Evolutionary conservation across 192 early-diverging fungal genomes (phyloP).

Genomic region (Coemansia pectinata): DNA sequence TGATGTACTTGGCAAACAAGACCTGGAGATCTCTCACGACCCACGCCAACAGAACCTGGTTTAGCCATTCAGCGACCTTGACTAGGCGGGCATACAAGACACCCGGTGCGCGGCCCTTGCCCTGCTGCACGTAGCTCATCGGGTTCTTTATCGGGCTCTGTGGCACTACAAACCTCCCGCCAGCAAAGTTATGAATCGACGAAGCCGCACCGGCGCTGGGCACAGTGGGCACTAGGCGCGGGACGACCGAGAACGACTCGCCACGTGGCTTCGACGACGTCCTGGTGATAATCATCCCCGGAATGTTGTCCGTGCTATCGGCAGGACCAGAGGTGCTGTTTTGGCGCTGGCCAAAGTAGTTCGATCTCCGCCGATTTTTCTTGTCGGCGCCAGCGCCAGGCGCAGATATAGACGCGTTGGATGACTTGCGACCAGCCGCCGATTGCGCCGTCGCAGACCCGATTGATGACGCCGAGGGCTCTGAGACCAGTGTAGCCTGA

Average conservation of each 20-base stretch:
- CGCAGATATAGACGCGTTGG: conserved; percentile 41
- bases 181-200: conserved; percentile 1
- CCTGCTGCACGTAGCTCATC: conserved; percentile 43
- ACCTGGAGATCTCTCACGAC: conserved; percentile 56
- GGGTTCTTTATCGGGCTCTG: conserved; percentile 53
- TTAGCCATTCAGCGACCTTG: conserved; percentile 50
- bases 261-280: conserved; percentile 27
- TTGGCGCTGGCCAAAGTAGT: conserved; percentile 53
- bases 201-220: background rate
- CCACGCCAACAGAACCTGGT: conserved; percentile 54
- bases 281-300: conserved; percentile 1
- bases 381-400: conserved; percentile 24
- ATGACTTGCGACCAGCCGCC: conserved; percentile 35
- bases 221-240: conserved; percentile 27
- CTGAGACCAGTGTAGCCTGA: conserved; percentile 34
- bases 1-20: conserved; percentile 55
- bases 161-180: conserved; percentile 39
- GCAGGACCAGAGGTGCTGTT: conserved; percentile 18
- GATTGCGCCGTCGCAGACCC: conserved; percentile 21
- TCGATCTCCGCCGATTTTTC: conserved; percentile 47
- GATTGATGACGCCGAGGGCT: conserved; percentile 38
- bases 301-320: conserved; percentile 22
- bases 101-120: conserved; percentile 47
- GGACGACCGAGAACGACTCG: conserved; percentile 42
- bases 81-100: conserved; percentile 52